A percentile compares a stretch with the other conserved stretches of the same genome.
Evolutionary conservation across 148 eudicot genomes (phyloP).

Genomic region (Simmondsia chinensis): DNA sequence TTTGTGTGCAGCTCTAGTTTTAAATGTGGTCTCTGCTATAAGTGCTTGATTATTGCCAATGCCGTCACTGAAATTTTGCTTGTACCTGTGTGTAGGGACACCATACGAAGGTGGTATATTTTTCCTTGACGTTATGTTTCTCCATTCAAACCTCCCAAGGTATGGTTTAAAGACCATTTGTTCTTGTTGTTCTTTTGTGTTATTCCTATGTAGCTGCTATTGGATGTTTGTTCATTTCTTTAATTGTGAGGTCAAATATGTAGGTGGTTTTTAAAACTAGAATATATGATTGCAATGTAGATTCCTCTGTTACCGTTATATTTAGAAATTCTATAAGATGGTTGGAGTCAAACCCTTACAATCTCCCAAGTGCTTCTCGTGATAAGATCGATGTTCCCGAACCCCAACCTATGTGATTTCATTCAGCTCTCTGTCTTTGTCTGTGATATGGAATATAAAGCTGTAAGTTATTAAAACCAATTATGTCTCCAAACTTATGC

Average conservation of each 20-base stretch:
- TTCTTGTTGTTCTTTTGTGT: neutral
- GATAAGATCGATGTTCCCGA: constrained; percentile 53
- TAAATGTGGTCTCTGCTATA: neutral
- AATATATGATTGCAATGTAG: constrained; percentile 91
- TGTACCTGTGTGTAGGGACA: constrained; percentile 44
- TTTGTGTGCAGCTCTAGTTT: neutral
- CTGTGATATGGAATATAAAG: neutral
- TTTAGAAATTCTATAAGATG: constrained; percentile 73
- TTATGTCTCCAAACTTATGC: neutral
- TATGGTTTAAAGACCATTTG: constrained; percentile 8
- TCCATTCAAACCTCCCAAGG: constrained; percentile 91
- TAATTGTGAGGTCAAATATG: constrained; percentile 27
- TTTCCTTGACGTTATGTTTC: constrained; percentile 87
- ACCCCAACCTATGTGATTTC: constrained; percentile 66
- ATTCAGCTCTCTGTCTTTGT: neutral
- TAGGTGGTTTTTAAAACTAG: constrained; percentile 90
- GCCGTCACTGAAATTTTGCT: neutral
- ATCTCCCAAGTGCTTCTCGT: constrained; percentile 75
- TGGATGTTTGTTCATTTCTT: constrained; percentile 1
- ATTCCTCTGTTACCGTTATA: constrained; percentile 59
- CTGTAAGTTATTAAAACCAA: neutral
- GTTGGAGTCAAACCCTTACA: constrained; percentile 93
- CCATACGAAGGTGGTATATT: constrained; percentile 88
- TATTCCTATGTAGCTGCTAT: neutral
- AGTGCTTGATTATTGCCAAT: neutral